phyloP scores from a whole-genome alignment of 2,329 filamentous ascomycete species.

The Penicillium italicum region DNA sequence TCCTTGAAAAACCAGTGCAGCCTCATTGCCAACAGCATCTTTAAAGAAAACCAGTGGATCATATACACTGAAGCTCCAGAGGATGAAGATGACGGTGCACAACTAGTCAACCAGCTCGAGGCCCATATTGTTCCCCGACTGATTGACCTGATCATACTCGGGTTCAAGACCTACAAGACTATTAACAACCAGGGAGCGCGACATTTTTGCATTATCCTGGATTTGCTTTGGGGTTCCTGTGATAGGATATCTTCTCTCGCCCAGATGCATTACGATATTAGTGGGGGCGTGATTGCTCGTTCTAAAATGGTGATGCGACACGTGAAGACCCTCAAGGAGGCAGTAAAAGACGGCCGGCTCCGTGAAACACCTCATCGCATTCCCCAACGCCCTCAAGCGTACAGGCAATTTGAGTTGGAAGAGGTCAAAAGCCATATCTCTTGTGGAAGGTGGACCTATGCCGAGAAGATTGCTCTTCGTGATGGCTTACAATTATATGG shows the following conservation, averaged over 20 bases:
- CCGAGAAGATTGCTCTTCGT: background rate
- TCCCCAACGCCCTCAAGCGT: background rate
- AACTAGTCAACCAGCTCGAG: slow-evolving; percentile 16
- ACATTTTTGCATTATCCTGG: slow-evolving; percentile 6
- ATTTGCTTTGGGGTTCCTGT: slow-evolving; percentile 10
- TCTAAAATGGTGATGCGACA: background rate
- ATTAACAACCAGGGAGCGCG: background rate
- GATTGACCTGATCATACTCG: slow-evolving; percentile 9
- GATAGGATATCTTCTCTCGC: slow-evolving; percentile 1
- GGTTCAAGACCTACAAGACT: slow-evolving; percentile 10
- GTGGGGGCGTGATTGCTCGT: background rate
- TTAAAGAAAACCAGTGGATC: slow-evolving; percentile 5
- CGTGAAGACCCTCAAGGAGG: slow-evolving; percentile 4
- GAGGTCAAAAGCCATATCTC: slow-evolving; percentile 1
- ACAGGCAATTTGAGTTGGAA: background rate
- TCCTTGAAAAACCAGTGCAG: background rate
- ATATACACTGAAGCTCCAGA: slow-evolving; percentile 11
- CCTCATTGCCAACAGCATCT: slow-evolving; percentile 3
- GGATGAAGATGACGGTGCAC: background rate
- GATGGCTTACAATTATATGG: background rate
- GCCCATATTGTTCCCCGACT: slow-evolving; percentile 15
- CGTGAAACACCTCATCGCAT: background rate
- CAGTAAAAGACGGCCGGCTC: slow-evolving; percentile 2
- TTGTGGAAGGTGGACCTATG: background rate
- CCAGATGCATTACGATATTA: background rate